Percentiles rank a stretch among this genome's conserved stretches.
These are phyloP conservation scores for Kregervanrija fluxuum DNA, from an alignment of 805 yeast genomes.

Conservation along the genomic window DNA sequence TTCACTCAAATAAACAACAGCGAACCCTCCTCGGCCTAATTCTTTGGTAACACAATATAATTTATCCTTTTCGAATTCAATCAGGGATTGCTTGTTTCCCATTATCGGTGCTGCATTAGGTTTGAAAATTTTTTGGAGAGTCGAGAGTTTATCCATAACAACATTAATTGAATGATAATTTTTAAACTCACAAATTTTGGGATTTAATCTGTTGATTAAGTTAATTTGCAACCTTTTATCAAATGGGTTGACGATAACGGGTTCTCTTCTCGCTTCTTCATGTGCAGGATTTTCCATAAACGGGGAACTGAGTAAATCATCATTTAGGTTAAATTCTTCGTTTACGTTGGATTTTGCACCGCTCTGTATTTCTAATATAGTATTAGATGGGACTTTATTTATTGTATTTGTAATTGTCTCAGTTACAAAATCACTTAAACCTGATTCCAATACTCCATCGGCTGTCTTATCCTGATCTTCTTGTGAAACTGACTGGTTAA, in stretches of 20 bases:
- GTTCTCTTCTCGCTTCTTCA: conserved; percentile 20
- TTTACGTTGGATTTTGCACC: conserved; percentile 8
- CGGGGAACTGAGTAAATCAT: conserved; percentile 37
- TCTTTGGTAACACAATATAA: conserved; percentile 43
- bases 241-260: conserved; percentile 24
- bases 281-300: conserved; percentile 29
- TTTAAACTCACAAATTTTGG: conserved; percentile 1
- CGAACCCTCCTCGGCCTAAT: conserved; percentile 79
- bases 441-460: conserved; percentile 15
- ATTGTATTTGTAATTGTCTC: conserved; percentile 35
- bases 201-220: background rate
- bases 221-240: background rate
- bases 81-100: conserved; percentile 32
- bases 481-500: conserved; percentile 42
- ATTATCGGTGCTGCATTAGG: conserved; percentile 17
- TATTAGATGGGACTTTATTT: no score
- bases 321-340: conserved; percentile 6
- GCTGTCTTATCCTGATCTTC: conserved; percentile 21
- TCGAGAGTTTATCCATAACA: conserved; percentile 8
- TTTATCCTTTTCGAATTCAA: conserved; percentile 34
- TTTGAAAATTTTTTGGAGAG: conserved; percentile 15
- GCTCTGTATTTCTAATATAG: conserved; percentile 23
- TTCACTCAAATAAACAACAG: conserved; percentile 68
- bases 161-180: conserved; percentile 18
- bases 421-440: conserved; percentile 35